These are phyloP conservation scores for Chondrostereum purpureum DNA, from an alignment of 1,284 basidiomycete species.

Conservation along the genomic window DNA sequence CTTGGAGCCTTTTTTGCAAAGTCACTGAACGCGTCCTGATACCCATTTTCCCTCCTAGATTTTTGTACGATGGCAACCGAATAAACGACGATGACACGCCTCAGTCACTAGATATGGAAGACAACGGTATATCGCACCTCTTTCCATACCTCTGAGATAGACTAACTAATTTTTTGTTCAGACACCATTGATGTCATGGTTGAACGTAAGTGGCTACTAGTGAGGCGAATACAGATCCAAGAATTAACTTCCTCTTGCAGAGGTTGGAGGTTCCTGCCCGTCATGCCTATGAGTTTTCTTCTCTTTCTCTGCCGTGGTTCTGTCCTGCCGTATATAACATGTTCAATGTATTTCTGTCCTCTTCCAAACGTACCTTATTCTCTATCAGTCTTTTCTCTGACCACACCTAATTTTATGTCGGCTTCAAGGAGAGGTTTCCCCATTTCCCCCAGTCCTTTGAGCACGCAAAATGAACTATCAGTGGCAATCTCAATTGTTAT, in stretches of 20 bases:
- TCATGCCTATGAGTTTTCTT: neutral
- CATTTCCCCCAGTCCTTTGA: too few species aligned
- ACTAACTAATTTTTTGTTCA: conserved; percentile 19
- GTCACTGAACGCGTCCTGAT: neutral
- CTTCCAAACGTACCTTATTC: neutral
- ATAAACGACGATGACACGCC: conserved; percentile 86
- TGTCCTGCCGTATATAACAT: neutral
- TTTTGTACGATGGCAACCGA: conserved; percentile 80
- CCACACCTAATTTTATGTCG: too few species aligned
- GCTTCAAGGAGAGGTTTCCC: too few species aligned
- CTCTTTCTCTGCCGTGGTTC: neutral
- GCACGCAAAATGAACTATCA: too few species aligned
- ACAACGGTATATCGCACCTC: conserved; percentile 50
- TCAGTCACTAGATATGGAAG: conserved; percentile 78
- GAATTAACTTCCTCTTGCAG: conserved; percentile 7
- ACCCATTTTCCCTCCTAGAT: conserved; percentile 40
- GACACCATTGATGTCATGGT: conserved; percentile 91
- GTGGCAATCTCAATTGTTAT: too few species aligned
- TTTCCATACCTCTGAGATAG: conserved; percentile 5
- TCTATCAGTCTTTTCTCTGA: neutral
- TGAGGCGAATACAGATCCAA: conserved; percentile 1
- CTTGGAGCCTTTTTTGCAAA: conserved; percentile 5
- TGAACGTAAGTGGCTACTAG: conserved; percentile 63
- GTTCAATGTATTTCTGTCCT: neutral
- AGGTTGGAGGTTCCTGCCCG: conserved; percentile 15